Evolutionary conservation across 768 basidiomycete species (phyloP).

Genomic region (Clitopilus passeckerianus): DNA sequence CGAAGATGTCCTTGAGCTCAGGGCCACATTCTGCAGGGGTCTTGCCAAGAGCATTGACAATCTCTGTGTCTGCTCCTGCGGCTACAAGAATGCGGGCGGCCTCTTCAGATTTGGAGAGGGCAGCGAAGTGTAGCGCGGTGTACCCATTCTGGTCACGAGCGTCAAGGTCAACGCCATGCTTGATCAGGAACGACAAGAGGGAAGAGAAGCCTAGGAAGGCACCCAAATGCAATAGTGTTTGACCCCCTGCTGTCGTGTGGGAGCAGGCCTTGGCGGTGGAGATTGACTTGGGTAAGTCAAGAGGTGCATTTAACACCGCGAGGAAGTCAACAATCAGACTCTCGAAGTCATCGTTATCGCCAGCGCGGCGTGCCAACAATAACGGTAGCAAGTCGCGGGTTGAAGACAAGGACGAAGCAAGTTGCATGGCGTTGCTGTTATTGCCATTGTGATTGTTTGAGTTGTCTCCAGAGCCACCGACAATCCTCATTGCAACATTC

Average conservation of each 20-base stretch:
- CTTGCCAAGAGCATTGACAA: constrained; percentile 69
- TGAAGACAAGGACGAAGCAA: constrained; percentile 35
- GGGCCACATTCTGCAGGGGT: constrained; percentile 58
- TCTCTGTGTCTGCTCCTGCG: constrained; percentile 76
- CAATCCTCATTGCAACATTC: constrained; percentile 90
- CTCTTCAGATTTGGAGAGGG: constrained; percentile 53
- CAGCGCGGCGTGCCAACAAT: constrained; percentile 48
- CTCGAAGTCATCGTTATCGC: constrained; percentile 65
- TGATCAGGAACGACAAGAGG: constrained; percentile 68
- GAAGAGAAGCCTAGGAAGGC: constrained; percentile 71
- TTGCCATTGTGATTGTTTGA: constrained; percentile 25
- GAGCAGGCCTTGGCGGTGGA: constrained; percentile 59
- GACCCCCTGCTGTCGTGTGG: constrained; percentile 63
- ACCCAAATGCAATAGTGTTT: constrained; percentile 88
- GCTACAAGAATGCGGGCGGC: constrained; percentile 67
- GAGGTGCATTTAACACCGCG: constrained; percentile 63
- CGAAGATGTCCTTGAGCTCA: constrained; percentile 31
- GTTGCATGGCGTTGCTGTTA: constrained; percentile 47
- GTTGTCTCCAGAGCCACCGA: constrained; percentile 63
- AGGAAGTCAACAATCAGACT: constrained; percentile 77
- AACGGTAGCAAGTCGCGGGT: constrained; percentile 47
- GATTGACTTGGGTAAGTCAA: constrained; percentile 41
- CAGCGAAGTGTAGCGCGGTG: constrained; percentile 87
- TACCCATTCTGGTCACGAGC: constrained; percentile 85
- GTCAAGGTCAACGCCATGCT: constrained; percentile 73